A percentile compares a stretch with the other conserved stretches of the same genome.
Conservation (phyloP, 2,329 filamentous ascomycete genomes). For the Colletotrichum orbiculare region DNA sequence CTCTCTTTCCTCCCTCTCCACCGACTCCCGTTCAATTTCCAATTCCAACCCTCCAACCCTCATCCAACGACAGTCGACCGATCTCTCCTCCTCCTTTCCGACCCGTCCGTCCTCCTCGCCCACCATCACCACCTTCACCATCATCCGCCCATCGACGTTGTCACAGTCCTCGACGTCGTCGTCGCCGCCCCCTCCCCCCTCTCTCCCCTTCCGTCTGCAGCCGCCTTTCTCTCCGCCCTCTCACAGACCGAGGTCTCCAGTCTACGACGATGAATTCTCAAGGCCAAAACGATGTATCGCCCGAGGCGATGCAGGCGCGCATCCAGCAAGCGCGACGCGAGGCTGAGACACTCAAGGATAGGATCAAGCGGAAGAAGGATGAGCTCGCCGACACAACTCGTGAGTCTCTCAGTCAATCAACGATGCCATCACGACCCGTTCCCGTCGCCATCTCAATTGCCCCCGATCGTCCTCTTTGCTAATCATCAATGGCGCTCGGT, state of each 20-base stretch:
- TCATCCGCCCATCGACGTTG: constrained; percentile 12
- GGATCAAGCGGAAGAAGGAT: constrained; percentile 99
- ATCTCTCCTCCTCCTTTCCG: constrained; percentile 31
- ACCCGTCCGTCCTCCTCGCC: constrained; percentile 32
- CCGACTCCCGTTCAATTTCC: constrained; percentile 35
- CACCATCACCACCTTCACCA: constrained; percentile 26
- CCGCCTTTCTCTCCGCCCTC: constrained; percentile 31
- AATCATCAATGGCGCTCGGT: constrained; percentile 38
- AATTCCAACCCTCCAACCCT: constrained; percentile 33
- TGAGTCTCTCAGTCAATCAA: constrained; percentile 64
- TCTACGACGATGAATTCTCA: constrained; percentile 64
- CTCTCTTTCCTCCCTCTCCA: constrained; percentile 38
- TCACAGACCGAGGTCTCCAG: constrained; percentile 25
- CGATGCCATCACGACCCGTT: constrained; percentile 4
- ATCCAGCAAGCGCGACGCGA: constrained; percentile 94
- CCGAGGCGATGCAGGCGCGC: constrained; percentile 89
- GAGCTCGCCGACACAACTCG: constrained; percentile 97
- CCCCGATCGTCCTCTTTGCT: constrained; percentile 35
- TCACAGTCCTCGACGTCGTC: constrained; percentile 11
- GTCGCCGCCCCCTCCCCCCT: constrained; percentile 5
- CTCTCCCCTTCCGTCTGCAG: constrained; percentile 12
- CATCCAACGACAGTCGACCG: constrained; percentile 36
- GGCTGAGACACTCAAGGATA: constrained; percentile 96
- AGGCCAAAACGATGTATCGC: constrained; percentile 72
- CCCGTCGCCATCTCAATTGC: neutral